Percentiles rank a stretch among this genome's conserved stretches.
phyloP scores from a whole-genome alignment of 768 basidiomycete species.

The Strobilomyces dryophilus region DNA sequence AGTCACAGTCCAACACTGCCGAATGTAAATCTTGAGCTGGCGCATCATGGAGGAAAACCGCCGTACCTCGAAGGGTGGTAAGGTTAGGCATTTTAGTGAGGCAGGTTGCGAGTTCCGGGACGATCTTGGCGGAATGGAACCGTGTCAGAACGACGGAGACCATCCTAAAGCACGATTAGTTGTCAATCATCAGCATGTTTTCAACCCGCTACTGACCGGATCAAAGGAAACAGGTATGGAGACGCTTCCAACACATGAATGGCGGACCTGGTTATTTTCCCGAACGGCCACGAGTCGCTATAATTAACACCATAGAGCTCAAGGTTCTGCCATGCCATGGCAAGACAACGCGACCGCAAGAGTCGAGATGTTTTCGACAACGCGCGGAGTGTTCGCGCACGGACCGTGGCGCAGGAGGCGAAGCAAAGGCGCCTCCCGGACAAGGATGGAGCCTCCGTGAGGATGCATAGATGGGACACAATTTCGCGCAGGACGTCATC shows the following conservation, averaged over 20 bases:
- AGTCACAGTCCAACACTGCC: background rate
- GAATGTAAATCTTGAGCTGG: background rate
- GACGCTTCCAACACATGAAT: background rate
- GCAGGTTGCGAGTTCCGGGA: conserved; percentile 6
- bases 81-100: conserved; percentile 6
- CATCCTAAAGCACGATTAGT: background rate
- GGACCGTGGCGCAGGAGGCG: too few species aligned
- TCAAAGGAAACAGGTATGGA: conserved; percentile 1
- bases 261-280: too few species aligned
- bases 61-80: conserved; percentile 3
- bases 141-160: background rate
- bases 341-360: too few species aligned
- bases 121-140: background rate
- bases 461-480: too few species aligned
- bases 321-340: too few species aligned
- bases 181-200: background rate
- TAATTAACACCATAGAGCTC: too few species aligned
- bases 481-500: too few species aligned
- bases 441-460: too few species aligned
- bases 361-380: too few species aligned
- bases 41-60: background rate
- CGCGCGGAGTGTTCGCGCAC: too few species aligned
- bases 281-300: too few species aligned
- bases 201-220: conserved; percentile 3
- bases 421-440: too few species aligned